Evolutionary conservation across 1,284 basidiomycete genomes (phyloP), one percentile per base, ranked within the genome.

Genomic region (Vanrija pseudolonga): DNA sequence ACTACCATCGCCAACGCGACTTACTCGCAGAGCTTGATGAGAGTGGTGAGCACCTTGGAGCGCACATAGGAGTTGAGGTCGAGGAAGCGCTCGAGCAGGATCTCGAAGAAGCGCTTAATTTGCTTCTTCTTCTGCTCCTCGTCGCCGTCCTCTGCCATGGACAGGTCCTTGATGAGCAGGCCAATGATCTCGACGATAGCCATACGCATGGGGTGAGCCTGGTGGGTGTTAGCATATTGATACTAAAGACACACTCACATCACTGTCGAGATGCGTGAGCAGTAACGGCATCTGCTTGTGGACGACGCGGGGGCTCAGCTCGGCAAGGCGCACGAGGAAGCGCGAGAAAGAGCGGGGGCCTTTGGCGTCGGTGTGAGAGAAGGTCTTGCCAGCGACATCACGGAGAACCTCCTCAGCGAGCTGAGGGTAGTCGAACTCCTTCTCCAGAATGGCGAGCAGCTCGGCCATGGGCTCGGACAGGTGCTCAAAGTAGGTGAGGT

Each of bases 181-280:
- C 89, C 90, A 38, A 95, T 84, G 55, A 93, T 83, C 71, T 95
- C 92, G 45, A 96, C 84, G 52, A 96, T 81, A 1, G 89, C 90
- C 79, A 93, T 90, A 37, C 96, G 89, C 86, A 98, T 95, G 0
- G 92, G 90, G 68, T 98, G 96, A 0, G 91, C 88, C 89, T 93
- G 57, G 11, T 7, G 45, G 48, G 26, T 50, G 37, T 47, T 12
- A 32, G 32, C 14, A 5, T 26, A 15, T 32, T 3, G 2, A 12
- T 18, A 1, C 8, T 32, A 1, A 9, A 12, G 5, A 3, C 15
- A 18, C 14, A 47, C 28, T 32, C 66, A 89, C 91, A 77, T 98
- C 95, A 28, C 89, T 92, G 69, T 98, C 95, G 32, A 97, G 80
- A 68, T 97, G 94, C 20, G 83, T 80, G 24, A 90, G 80, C 11